Evolutionary conservation across 257 asterid species (phyloP), one percentile per base, ranked within the genome.

Genomic region (Galeopsis tetrahit): DNA sequence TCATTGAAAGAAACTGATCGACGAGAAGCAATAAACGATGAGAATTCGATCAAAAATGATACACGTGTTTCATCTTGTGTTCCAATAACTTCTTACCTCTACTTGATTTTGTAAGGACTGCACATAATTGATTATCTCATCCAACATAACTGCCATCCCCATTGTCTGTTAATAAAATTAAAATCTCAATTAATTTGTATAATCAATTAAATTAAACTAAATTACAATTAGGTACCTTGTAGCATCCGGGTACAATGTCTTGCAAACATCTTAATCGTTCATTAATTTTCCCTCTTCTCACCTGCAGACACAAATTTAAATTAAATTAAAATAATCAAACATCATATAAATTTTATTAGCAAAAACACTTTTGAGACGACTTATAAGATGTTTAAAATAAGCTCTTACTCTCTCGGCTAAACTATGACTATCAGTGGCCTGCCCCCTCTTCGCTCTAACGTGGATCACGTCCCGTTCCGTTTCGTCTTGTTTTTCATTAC

Each of bases 141-240:
- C 98, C 86, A 93, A 80, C 98, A 93, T 93, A 5, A 88, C 88
- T 13, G 98, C 93, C 98, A 93, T 93, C 34, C 98, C 98, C 98
- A 90, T 90, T 4, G 91, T 85, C 98, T 93, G 96, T 73, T 62
- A 17, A 48, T 48, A 39, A n/a, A n/a, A n/a, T 13, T 11, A 4
- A 3, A 11, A 15, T 17, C 6, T 17, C 11, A n/a, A n/a, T n/a
- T n/a, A 6, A 53, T 46, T 46, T 2, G 15, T 11, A 46, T 11
- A 6, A 40, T 40, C 7, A 10, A 43, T 2, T 43, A 46, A 46
- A 3, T 11, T 3, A 46, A 46, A 46, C 17, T n/a, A n/a, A n/a
- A 21, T 21, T 21, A 21, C 13, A 13, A 34, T 14, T 9, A 2
- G 31, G 13, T 71, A 92, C 96, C 96, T 89, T 93, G 79, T 87